A percentile compares a stretch with the other conserved stretches of the same genome.
Conservation (phyloP, 305 asterid species). For the Caryopteris hybrid region DNA sequence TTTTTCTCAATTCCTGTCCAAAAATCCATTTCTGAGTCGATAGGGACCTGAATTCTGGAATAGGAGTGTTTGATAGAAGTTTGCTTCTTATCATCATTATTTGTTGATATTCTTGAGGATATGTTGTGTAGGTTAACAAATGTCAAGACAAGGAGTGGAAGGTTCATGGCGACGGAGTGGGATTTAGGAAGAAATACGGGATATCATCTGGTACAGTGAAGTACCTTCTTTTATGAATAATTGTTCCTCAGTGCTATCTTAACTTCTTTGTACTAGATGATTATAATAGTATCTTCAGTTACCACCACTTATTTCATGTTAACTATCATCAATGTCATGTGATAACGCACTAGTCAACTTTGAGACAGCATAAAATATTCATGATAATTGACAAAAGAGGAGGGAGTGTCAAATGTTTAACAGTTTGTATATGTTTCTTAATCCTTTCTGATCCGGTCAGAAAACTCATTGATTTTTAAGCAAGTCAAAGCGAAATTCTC, state of each 20-base stretch:
- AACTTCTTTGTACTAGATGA: neutral
- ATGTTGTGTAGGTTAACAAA: constrained; percentile 36
- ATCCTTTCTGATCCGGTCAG: neutral
- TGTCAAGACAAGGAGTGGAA: constrained; percentile 33
- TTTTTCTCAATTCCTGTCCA: neutral
- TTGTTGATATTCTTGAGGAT: constrained; percentile 11
- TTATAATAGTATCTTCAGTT: neutral
- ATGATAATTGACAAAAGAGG: neutral
- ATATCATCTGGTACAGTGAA: constrained; percentile 55
- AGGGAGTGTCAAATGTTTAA: neutral
- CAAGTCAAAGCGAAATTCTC: neutral
- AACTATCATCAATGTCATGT: neutral
- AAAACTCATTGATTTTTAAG: neutral
- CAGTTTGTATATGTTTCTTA: neutral
- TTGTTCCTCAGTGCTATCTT: neutral
- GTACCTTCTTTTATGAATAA: constrained; percentile 2
- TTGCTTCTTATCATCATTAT: constrained; percentile 7
- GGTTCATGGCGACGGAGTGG: constrained; percentile 57
- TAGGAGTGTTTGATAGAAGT: neutral
- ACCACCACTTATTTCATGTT: neutral
- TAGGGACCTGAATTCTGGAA: neutral
- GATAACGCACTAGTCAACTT: neutral
- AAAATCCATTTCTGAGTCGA: neutral
- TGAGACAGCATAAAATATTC: neutral
- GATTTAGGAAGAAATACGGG: constrained; percentile 50